A percentile compares a stretch with the other conserved stretches of the same genome.
These are phyloP conservation scores for Corylus avellana DNA, from an alignment of 306 rosid genomes.

Conservation along the genomic window DNA sequence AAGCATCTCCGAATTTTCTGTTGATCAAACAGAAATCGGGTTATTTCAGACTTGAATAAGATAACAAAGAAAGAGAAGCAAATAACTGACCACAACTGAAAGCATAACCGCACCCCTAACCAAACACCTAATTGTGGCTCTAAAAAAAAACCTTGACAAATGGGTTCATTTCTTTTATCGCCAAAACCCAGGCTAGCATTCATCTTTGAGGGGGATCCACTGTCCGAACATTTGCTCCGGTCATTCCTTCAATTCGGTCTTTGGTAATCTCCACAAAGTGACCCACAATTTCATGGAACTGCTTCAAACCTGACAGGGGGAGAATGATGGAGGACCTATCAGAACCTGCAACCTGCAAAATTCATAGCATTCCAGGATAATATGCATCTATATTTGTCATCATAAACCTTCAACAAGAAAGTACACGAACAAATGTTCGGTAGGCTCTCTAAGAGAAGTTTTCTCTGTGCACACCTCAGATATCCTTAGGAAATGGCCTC, in stretches of 20 bases:
- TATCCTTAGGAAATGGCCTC: slow-evolving; percentile 98
- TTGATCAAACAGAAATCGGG: slow-evolving; percentile 58
- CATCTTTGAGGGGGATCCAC: slow-evolving; percentile 93
- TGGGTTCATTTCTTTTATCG: slow-evolving; percentile 44
- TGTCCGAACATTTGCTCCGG: slow-evolving; percentile 90
- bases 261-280: slow-evolving; percentile 99
- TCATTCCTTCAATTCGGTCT: slow-evolving; percentile 92
- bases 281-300: slow-evolving; percentile 95
- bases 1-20: slow-evolving; percentile 51
- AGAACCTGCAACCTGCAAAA: slow-evolving; percentile 93
- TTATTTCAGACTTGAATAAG: slow-evolving; percentile 71
- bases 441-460: slow-evolving; percentile 10
- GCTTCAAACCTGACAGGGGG: slow-evolving; percentile 95
- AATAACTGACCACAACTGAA: slow-evolving; percentile 44
- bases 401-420: slow-evolving; percentile 16
- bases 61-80: slow-evolving; percentile 42
- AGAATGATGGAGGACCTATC: slow-evolving; percentile 98
- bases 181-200: slow-evolving; percentile 45
- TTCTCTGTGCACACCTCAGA: slow-evolving; percentile 67
- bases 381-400: slow-evolving; percentile 19
- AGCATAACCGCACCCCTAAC: slow-evolving; percentile 33
- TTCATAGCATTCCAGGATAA: slow-evolving; percentile 6
- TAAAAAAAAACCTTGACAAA: slow-evolving; percentile 38
- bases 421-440: slow-evolving; percentile 25
- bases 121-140: slow-evolving; percentile 59